Evolutionary conservation across 2,329 filamentous ascomycete genomes (phyloP).

Genomic region (Fusarium setosum): DNA sequence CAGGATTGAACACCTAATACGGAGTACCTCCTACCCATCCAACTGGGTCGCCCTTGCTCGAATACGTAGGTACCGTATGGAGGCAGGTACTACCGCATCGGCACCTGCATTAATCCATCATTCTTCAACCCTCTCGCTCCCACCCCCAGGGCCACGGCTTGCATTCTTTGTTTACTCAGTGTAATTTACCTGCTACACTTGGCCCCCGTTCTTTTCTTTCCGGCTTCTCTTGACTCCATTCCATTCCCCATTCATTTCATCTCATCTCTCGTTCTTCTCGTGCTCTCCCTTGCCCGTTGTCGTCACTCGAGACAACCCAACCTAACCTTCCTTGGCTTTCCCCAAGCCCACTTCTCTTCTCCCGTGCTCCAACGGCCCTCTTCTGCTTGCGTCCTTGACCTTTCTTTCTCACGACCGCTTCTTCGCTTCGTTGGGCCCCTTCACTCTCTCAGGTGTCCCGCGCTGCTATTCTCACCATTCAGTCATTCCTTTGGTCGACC

Average conservation of each 20-base stretch:
- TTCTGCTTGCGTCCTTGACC: constrained; percentile 29
- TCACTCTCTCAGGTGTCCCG: constrained; percentile 36
- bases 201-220: constrained; percentile 27
- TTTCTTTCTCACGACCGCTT: constrained; percentile 21
- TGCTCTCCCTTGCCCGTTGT: constrained; percentile 29
- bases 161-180: constrained; percentile 31
- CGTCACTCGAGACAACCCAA: constrained; percentile 10
- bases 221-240: constrained; percentile 8
- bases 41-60: constrained; percentile 33
- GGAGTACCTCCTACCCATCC: constrained; percentile 16
- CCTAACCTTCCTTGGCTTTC: background rate
- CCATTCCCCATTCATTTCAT: constrained; percentile 29
- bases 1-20: constrained; percentile 9
- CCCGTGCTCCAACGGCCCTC: constrained; percentile 18
- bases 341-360: constrained; percentile 27
- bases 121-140: constrained; percentile 18
- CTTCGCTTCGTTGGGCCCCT: constrained; percentile 23
- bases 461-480: constrained; percentile 7
- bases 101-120: background rate
- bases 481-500: constrained; percentile 21
- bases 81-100: background rate
- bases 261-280: constrained; percentile 23
- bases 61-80: background rate
- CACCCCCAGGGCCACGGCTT: constrained; percentile 11
- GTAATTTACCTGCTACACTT: constrained; percentile 28